phyloP scores from a whole-genome alignment of 805 yeast genomes.

The Lipomyces yamanashiensis region DNA sequence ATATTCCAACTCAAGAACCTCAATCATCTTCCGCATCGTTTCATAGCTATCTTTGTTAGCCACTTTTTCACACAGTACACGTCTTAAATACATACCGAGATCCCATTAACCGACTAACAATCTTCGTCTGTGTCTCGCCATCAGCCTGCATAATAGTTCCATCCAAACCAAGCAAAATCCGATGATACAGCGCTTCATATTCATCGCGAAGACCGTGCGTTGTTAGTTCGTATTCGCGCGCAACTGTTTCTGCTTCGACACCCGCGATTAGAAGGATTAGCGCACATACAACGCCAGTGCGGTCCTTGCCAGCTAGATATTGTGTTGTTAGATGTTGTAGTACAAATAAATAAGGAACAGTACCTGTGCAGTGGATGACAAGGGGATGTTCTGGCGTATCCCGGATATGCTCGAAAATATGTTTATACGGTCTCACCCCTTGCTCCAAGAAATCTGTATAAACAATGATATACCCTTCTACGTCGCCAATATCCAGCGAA shows the following conservation, averaged over 20 bases:
- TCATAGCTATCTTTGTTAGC: constrained; percentile 23
- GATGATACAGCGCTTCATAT: background rate
- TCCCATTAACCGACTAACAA: background rate
- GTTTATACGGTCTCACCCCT: constrained; percentile 56
- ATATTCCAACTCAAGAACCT: constrained; percentile 34
- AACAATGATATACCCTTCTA: constrained; percentile 65
- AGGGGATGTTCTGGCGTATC: constrained; percentile 59
- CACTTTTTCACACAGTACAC: no score
- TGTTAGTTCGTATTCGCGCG: constrained; percentile 79
- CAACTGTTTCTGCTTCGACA: constrained; percentile 66
- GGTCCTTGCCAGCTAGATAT: constrained; percentile 73
- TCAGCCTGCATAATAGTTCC: constrained; percentile 10
- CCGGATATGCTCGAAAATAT: constrained; percentile 59
- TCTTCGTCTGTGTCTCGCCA: background rate
- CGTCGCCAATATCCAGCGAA: constrained; percentile 44
- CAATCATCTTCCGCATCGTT: constrained; percentile 16
- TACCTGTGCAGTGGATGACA: constrained; percentile 62
- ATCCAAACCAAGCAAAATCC: background rate
- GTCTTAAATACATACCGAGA: no score
- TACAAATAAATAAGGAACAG: background rate
- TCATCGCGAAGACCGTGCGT: constrained; percentile 56
- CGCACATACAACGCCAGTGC: constrained; percentile 79
- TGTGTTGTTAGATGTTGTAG: background rate
- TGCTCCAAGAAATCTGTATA: constrained; percentile 61
- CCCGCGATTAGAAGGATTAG: constrained; percentile 65